Base-by-base conservation (phyloP, 2,329 filamentous ascomycete species). In the Xylariaceae sp. region DNA sequence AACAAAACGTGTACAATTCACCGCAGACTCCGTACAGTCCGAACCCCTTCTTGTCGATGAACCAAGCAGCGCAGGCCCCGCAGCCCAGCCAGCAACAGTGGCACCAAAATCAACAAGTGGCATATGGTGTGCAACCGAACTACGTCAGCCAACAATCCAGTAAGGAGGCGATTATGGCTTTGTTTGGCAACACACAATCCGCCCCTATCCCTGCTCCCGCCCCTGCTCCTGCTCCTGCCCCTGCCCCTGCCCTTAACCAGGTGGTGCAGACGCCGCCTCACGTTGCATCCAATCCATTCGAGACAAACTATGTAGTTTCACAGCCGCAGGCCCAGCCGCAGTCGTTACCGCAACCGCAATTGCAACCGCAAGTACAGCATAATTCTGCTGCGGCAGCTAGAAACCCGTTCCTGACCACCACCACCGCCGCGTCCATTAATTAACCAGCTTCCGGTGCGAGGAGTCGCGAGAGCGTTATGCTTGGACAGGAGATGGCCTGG, bases 111-210 rank as follows among this genome's bases (percentile, higher is more conserved):
- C 40, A 43, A 31, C 46, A 48, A 17, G 40, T 31, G 7, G 33
- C 49, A 15, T 59, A 61, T 31, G n/a, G 9, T 2, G 39, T 50
- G 16, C 63, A 65, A 34, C 62, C 54, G 21, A 56, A 58, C 38
- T 61, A 61, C 19, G 65, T 68, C 35, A 66, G 69, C 12, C 66
- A 67, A 29, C 67, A 74, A 21, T 71, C 80, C 19, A 78, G 88
- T 53, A 89, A 85, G 47, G 77, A 76, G 3, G 82, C 82, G 4
- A 90, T 92, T 43, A 69, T 90, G 59, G 82, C 85, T 5, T 63
- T 92, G 9, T 90, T 86, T 61, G 80, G 76, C 55, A 74, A 81
- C 27, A 70, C 75, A 6, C 71, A 78, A 34, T 60, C 71, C 23
- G 64, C 69, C 1, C 68, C 64, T 18, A 48, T 63, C 13, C 44